Conservation (phyloP, 306 rosid genomes). For the Dryas drummondii region DNA sequence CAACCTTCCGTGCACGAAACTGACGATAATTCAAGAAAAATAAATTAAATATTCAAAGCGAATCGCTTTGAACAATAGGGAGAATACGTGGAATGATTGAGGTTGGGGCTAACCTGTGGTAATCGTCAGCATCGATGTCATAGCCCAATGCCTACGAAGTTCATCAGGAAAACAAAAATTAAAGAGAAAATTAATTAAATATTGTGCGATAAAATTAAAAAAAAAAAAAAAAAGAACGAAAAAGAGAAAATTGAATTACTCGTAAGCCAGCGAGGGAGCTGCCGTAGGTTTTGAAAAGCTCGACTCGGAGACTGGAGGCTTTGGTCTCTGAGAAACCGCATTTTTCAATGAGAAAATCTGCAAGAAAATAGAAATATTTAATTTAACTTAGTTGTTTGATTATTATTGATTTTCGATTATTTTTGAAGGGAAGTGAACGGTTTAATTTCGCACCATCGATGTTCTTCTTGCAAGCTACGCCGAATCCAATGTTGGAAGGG, state of each 20-base stretch:
- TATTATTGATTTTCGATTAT: not conserved
- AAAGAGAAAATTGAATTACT: conserved; percentile 27
- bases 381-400: not conserved
- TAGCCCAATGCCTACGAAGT: conserved; percentile 61
- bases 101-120: conserved; percentile 53
- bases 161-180: not conserved
- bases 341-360: conserved; percentile 62
- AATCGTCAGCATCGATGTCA: conserved; percentile 69
- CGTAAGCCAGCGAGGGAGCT: conserved; percentile 91
- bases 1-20: conserved; percentile 89
- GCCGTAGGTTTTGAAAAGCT: conserved; percentile 83
- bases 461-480: conserved; percentile 57
- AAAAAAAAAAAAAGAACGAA: too few species aligned
- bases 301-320: conserved; percentile 60
- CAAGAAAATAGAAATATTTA: not conserved
- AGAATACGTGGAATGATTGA: not conserved
- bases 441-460: conserved; percentile 49
- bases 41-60: not conserved
- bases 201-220: not conserved
- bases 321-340: conserved; percentile 59
- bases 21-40: conserved; percentile 10
- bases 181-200: not conserved
- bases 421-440: not conserved
- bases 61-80: not conserved
- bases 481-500: conserved; percentile 56